Evolutionary conservation across 2,329 filamentous ascomycete species (phyloP).

Genomic region (Neopestalotiopsis sp.): DNA sequence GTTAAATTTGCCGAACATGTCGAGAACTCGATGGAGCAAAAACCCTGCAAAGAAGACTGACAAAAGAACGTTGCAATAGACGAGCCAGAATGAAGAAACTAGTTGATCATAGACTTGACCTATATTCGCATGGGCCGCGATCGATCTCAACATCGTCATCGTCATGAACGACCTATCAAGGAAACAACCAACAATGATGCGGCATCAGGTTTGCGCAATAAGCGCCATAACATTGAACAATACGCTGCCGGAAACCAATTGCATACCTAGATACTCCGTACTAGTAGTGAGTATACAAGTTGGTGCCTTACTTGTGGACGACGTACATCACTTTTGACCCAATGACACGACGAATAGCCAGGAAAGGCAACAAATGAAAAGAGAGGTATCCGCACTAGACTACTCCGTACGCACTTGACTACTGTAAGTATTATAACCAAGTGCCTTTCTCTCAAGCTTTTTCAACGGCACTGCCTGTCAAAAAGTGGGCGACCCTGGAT

Average conservation of each 20-base stretch:
- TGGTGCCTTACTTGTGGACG: neutral
- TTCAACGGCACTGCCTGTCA: too few species aligned
- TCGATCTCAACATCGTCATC: neutral
- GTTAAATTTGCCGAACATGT: neutral
- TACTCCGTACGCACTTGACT: too few species aligned
- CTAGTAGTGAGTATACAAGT: neutral
- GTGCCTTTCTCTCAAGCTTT: too few species aligned
- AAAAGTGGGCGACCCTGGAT: too few species aligned
- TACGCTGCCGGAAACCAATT: neutral
- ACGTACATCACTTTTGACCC: too few species aligned
- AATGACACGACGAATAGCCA: too few species aligned
- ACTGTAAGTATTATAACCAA: too few species aligned
- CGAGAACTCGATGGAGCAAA: neutral
- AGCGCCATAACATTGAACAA: neutral
- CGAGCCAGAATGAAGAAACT: neutral
- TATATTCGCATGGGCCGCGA: neutral
- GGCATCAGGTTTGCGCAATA: neutral
- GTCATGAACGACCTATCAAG: neutral
- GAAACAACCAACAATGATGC: neutral
- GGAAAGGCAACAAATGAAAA: too few species aligned
- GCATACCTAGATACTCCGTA: neutral
- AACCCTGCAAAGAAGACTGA: neutral
- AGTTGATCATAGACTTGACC: too few species aligned
- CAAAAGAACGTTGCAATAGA: neutral
- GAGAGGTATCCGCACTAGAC: too few species aligned